Evolutionary conservation across 2,329 filamentous ascomycete species (phyloP).

Genomic region (Myrmaecium sp.): DNA sequence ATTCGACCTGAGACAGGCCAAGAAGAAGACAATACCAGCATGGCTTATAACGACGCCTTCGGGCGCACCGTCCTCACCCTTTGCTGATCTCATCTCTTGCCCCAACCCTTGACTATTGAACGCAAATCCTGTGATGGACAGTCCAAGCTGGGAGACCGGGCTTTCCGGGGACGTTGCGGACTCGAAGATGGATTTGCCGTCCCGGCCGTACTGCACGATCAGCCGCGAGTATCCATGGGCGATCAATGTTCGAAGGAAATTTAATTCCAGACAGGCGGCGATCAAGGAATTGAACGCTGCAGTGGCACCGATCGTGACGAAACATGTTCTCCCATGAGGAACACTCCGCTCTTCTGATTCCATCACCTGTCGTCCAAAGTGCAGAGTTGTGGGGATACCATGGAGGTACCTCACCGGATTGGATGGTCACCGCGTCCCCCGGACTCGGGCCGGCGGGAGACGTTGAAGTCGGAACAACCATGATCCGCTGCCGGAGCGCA

Average conservation of each 20-base stretch:
- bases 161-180: constrained; percentile 3
- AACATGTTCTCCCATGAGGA: no score
- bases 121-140: constrained; percentile 42
- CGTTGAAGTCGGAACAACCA: no score
- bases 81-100: constrained; percentile 38
- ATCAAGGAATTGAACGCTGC: constrained; percentile 65
- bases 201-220: constrained; percentile 64
- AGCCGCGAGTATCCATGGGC: constrained; percentile 51
- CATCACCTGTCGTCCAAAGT: no score
- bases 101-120: constrained; percentile 46
- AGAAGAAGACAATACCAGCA: constrained; percentile 44
- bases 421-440: no score
- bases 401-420: no score
- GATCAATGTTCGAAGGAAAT: constrained; percentile 46
- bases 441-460: no score
- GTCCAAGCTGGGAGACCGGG: no score
- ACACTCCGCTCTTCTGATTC: no score
- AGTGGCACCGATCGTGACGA: constrained; percentile 87
- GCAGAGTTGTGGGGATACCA: no score
- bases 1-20: not conserved
- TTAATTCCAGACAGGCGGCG: constrained; percentile 40
- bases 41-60: constrained; percentile 74
- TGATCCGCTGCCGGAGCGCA: no score
- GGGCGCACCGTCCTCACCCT: constrained; percentile 24
- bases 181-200: constrained; percentile 39